Conservation (phyloP, 495 filamentous ascomycete genomes). For the Penicillium bialowiezense region DNA sequence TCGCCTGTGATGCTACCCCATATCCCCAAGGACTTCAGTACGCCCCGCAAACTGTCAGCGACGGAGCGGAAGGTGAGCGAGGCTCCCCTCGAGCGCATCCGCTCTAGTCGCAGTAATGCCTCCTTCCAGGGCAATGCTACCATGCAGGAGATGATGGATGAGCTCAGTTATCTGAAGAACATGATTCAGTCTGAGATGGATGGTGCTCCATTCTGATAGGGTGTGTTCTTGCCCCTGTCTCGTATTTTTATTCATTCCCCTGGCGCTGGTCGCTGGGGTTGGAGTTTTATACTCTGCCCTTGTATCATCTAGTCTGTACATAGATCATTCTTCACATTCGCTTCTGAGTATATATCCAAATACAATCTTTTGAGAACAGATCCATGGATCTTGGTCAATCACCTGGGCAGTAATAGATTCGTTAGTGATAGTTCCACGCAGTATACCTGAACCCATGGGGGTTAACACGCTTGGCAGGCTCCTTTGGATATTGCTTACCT, state of each 20-base stretch:
- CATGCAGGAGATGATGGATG: conserved; percentile 51
- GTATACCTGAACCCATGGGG: too few species aligned
- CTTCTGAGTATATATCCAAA: conserved; percentile 1
- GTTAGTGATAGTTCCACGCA: too few species aligned
- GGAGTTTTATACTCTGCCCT: background rate
- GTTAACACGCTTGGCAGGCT: too few species aligned
- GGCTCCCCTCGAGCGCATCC: conserved; percentile 1
- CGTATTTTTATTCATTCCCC: conserved; percentile 1
- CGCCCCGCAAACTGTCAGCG: background rate
- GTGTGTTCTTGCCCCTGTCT: background rate
- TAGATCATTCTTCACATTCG: conserved; percentile 1
- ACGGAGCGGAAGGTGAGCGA: conserved; percentile 5
- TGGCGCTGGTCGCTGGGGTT: conserved; percentile 8
- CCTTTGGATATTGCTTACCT: too few species aligned
- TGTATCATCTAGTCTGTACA: conserved; percentile 5
- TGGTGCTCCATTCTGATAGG: conserved; percentile 21
- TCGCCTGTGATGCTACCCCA: conserved; percentile 28
- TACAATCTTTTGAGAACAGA: too few species aligned
- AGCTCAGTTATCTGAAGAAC: conserved; percentile 51
- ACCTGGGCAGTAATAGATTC: too few species aligned
- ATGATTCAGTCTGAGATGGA: conserved; percentile 43
- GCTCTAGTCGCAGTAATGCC: conserved; percentile 22
- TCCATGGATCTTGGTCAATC: too few species aligned
- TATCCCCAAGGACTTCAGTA: conserved; percentile 5
- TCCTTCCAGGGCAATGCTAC: conserved; percentile 30